These are phyloP conservation scores for Moniliophthora roreri DNA, from an alignment of 1,284 basidiomycete genomes.

Conservation along the genomic window DNA sequence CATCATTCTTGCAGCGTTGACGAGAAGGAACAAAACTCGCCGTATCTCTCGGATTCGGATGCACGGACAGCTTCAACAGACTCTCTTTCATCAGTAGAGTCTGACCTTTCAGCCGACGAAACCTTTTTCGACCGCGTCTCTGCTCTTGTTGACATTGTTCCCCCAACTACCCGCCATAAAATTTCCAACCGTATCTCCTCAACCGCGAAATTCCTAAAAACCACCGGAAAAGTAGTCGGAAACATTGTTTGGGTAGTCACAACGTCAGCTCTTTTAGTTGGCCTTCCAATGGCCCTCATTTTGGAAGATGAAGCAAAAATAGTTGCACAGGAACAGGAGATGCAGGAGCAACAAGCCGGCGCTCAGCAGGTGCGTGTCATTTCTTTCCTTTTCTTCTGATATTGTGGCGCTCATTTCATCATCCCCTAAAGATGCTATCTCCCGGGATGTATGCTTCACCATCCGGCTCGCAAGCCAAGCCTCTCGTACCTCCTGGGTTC, in stretches of 20 bases:
- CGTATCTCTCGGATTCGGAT: conserved; percentile 66
- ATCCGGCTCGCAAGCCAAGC: conserved; percentile 54
- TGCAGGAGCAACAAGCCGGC: conserved; percentile 90
- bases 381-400: conserved; percentile 8
- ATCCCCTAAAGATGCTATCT: conserved; percentile 57
- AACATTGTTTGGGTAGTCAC: conserved; percentile 94
- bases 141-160: conserved; percentile 94
- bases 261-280: conserved; percentile 91
- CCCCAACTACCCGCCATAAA: conserved; percentile 82
- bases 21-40: conserved; percentile 68
- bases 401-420: conserved; percentile 14
- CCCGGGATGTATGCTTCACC: conserved; percentile 56
- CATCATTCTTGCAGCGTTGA: conserved; percentile 48
- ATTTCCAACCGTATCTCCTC: conserved; percentile 64
- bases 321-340: conserved; percentile 93
- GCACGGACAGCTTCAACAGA: conserved; percentile 67
- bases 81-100: conserved; percentile 75
- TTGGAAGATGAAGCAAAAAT: conserved; percentile 96
- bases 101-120: conserved; percentile 71
- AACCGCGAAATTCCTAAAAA: conserved; percentile 64
- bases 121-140: conserved; percentile 86
- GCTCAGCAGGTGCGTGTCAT: conserved; percentile 74
- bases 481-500: conserved; percentile 76
- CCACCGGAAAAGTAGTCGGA: conserved; percentile 73
- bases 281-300: conserved; percentile 88